Evolutionary conservation across 1,284 basidiomycete species (phyloP).

Genomic region (Fomes fomentarius): DNA sequence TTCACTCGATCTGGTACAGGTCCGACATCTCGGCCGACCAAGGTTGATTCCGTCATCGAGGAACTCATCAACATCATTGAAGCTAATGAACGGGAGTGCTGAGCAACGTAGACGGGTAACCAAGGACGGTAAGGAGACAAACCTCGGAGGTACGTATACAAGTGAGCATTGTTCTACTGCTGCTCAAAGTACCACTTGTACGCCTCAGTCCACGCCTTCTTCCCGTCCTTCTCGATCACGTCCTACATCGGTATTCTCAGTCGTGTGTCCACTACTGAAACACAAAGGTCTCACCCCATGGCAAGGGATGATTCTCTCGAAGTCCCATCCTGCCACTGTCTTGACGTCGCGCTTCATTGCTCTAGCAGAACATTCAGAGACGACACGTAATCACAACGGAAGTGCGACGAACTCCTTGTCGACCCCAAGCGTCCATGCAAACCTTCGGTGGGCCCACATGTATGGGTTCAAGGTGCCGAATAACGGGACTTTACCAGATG

Average conservation of each 20-base stretch:
- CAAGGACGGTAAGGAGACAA: too few relatives aligned
- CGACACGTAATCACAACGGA: background rate
- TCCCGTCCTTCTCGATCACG: constrained; percentile 80
- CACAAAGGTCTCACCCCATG: constrained; percentile 69
- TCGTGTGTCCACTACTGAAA: background rate
- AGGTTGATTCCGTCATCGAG: too few relatives aligned
- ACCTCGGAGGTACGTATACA: too few relatives aligned
- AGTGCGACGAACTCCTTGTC: constrained; percentile 73
- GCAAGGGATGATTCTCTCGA: constrained; percentile 89
- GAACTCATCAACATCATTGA: too few relatives aligned
- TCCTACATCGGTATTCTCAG: constrained; percentile 47
- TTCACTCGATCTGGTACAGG: too few relatives aligned
- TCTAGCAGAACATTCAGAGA: constrained; percentile 42
- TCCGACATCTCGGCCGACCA: too few relatives aligned
- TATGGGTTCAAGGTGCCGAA: constrained; percentile 58
- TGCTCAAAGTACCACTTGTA: constrained; percentile 40
- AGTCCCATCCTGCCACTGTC: constrained; percentile 83
- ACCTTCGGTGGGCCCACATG: too few relatives aligned
- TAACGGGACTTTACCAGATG: constrained; percentile 50
- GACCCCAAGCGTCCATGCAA: too few relatives aligned
- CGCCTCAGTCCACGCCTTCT: constrained; percentile 65
- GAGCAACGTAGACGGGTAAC: too few relatives aligned
- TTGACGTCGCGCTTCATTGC: constrained; percentile 75
- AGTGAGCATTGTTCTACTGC: too few relatives aligned
- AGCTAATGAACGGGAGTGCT: too few relatives aligned